Base-by-base conservation (phyloP, 805 yeast genomes). In the Candida vaughaniae region DNA sequence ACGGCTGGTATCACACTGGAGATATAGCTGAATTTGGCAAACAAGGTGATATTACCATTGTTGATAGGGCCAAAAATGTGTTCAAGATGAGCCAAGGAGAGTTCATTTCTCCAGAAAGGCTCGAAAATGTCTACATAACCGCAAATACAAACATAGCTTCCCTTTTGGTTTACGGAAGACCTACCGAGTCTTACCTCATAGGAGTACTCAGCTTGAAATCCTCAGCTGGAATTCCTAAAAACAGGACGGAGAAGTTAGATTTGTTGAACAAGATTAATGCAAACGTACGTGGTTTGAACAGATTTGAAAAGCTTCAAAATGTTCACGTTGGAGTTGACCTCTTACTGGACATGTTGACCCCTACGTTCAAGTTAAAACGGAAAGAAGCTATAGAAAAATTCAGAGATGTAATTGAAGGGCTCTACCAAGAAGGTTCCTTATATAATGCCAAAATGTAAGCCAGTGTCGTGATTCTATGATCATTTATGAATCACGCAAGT, bases 1-100 rank as follows among this genome's bases (percentile, higher is more conserved):
- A 72, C 15, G 77, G 74, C 4, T 78, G 81, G 80, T 66, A 77
- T 49, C 60, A 58, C 35, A 77, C 83, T 10, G 85, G 85, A 16
- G 85, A 79, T 52, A 53, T 61, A 17, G 66, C 60, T 11, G 36
- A 41, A 9, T 39, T 60, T 22, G 56, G 54, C 25, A 25, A 41
- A 3, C 29, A 25, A 6, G 72, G 75, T n/a, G 46, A 55, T 37
- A 36, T 47, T 52, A 59, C 47, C 43, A 73, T 78, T 39, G 72
- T 78, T 33, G 84, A 78, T 48, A 39, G 66, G 16, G 64, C 59
- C 55, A 46, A 66, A 64, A 36, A 78, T 69, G 38, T 56, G 63
- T 49, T 70, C 64, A 51, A 77, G 52, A 46, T 60, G 38, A 51
- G 63, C 7, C 66, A 62, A 37, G 67, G 67, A 19, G 67, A 62